phyloP scores from a whole-genome alignment of 108 stramenopile genomes.

The Parmales sp. region DNA sequence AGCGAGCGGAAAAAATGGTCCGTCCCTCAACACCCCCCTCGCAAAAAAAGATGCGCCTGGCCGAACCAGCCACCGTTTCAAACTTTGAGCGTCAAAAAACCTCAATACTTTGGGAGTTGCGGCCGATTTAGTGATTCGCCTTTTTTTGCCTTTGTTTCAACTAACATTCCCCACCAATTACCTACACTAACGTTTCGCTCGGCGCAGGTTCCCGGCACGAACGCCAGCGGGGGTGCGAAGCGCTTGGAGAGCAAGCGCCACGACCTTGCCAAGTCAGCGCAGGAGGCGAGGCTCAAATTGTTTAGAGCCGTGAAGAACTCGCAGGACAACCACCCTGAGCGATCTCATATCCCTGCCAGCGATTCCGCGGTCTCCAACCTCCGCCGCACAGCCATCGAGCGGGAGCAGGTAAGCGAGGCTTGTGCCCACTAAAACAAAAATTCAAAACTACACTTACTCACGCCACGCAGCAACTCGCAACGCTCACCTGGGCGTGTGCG shows the following conservation, averaged over 20 bases:
- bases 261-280: conserved; percentile 16
- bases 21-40: no score
- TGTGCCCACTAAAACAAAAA: conserved; percentile 15
- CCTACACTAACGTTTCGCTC: background rate
- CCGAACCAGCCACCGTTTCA: no score
- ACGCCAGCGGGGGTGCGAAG: conserved; percentile 50
- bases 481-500: conserved; percentile 65
- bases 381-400: background rate
- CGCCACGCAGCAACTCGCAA: conserved; percentile 47
- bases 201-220: background rate
- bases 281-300: background rate
- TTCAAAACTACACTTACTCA: conserved; percentile 26
- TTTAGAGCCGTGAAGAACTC: background rate
- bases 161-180: background rate
- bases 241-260: conserved; percentile 54
- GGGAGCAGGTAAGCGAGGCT: background rate
- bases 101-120: no score
- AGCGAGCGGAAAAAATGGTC: no score
- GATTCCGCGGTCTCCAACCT: conserved; percentile 36
- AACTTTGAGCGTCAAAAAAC: no score
- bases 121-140: no score
- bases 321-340: background rate
- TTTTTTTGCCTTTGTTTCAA: no score
- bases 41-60: no score
- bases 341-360: conserved; percentile 17